Base-by-base conservation (phyloP, 208 protist genomes). In the Herpetomonas muscarum region DNA sequence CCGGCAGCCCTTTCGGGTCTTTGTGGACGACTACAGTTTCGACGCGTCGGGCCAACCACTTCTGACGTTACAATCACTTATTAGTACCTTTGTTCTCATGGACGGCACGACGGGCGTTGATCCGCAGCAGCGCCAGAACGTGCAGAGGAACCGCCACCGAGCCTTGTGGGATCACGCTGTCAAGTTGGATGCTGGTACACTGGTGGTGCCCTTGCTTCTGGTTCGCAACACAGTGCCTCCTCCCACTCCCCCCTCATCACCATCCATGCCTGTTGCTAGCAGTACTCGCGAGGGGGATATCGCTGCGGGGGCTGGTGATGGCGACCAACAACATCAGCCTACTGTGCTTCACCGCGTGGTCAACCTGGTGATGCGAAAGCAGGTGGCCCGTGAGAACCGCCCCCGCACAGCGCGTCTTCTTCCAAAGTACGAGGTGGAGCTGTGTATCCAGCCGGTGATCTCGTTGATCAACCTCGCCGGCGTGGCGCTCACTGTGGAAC, bases 381-480 rank as follows among this genome's bases (percentile, higher is more conserved):
- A 25, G 41, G n/a, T 76, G 30, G 55, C 69, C 19, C 26, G 52
- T 19, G 64, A 76, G 48, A 60, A 29, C 37, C 19, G 22, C 30
- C 64, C 31, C n/a, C 64, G 73, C 26, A 62, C 54, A 0, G 59
- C 50, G 39, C 51, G 36, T 19, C 52, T 71, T 9, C 47, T 74
- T 24, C 54, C 59, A 2, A 64, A 67, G 26, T 76, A 70, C 58
- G 74, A 81, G 21, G 63, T 81, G 15, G 37, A 55, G 30, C 21
- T 75, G n/a, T 30, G 49, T 28, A 10, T 81, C 19, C 59, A 54
- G 21, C 74, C 74, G 9, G 26, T 72, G 7, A 32, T 62, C 1
- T 59, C 64, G 36, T 37, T 81, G 13, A 19, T 76, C 15, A 81
- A 81, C 60, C 30, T 62, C 49, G 73, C 61, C 17, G 74, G 68